Conservation (phyloP, 345 rosid species). For the Arabidopsis suecica region DNA sequence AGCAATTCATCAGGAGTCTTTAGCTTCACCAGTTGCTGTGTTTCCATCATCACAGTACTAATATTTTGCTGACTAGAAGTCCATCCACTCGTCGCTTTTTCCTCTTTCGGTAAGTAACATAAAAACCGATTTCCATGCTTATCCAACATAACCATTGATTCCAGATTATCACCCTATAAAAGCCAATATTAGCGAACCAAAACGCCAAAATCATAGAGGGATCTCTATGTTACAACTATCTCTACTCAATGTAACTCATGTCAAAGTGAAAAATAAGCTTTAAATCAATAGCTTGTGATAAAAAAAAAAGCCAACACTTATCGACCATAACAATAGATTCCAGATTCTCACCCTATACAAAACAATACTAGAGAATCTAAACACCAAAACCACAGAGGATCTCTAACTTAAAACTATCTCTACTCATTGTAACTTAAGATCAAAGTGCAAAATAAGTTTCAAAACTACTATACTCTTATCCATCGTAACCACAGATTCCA, state of each 20-base stretch:
- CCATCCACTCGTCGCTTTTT: conserved; percentile 59
- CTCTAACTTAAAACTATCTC: not conserved
- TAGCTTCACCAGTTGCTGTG: conserved; percentile 67
- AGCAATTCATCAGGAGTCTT: conserved; percentile 94
- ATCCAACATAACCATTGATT: not conserved
- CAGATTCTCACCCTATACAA: not conserved
- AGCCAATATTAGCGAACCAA: not conserved
- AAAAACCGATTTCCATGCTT: conserved; percentile 64
- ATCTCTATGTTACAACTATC: not conserved
- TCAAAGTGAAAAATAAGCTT: not conserved
- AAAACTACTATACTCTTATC: not conserved
- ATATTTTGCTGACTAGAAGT: conserved; percentile 55
- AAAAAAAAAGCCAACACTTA: not conserved
- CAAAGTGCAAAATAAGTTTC: not conserved
- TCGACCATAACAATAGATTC: not conserved
- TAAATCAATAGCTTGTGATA: not conserved
- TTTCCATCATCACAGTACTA: conserved; percentile 82
- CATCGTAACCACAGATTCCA: not conserved
- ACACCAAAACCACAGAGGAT: not conserved
- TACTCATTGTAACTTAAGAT: not conserved
- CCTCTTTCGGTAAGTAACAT: conserved; percentile 89
- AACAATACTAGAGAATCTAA: not conserved
- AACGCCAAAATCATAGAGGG: not conserved
- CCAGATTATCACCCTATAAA: not conserved
- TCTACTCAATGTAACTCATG: not conserved